phyloP scores from a whole-genome alignment of 805 yeast genomes.

The Lipomyces spencermartinsiae region DNA sequence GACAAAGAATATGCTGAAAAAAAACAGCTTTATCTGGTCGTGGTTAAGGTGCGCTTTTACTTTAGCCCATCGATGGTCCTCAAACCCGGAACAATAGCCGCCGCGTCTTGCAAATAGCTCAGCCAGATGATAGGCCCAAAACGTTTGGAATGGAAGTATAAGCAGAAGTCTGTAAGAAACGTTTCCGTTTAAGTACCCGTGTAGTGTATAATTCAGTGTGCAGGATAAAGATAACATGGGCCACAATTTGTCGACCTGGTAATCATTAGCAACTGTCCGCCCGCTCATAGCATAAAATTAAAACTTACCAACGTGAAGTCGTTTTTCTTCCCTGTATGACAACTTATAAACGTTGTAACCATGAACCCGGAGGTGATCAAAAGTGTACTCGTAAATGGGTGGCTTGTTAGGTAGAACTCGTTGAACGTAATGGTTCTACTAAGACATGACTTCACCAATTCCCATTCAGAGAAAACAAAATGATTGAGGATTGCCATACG shows the following conservation, averaged over 20 bases:
- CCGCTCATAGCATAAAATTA: background rate
- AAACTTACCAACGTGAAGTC: conserved; percentile 21
- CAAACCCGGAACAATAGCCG: conserved; percentile 20
- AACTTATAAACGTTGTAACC: conserved; percentile 20
- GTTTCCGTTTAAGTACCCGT: conserved; percentile 11
- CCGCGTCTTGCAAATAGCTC: conserved; percentile 25
- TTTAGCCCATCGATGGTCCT: conserved; percentile 22
- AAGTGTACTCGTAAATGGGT: conserved; percentile 18
- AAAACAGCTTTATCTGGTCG: conserved; percentile 6
- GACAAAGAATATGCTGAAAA: conserved; percentile 20
- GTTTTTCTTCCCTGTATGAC: conserved; percentile 20
- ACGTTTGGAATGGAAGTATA: conserved; percentile 9
- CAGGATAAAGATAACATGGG: conserved; percentile 17
- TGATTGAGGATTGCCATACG: background rate
- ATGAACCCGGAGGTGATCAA: background rate
- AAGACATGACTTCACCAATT: conserved; percentile 2
- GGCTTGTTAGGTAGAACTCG: conserved; percentile 18
- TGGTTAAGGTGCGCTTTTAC: conserved; percentile 17
- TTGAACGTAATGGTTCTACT: conserved; percentile 1
- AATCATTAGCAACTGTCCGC: background rate
- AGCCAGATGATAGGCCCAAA: conserved; percentile 29
- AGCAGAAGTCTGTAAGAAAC: conserved; percentile 1
- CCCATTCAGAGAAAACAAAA: background rate
- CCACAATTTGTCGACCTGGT: conserved; percentile 32
- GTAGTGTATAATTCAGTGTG: conserved; percentile 18